These are phyloP conservation scores for Ascochyta fabae DNA, from an alignment of 2,329 filamentous ascomycete species.

Conservation along the genomic window DNA sequence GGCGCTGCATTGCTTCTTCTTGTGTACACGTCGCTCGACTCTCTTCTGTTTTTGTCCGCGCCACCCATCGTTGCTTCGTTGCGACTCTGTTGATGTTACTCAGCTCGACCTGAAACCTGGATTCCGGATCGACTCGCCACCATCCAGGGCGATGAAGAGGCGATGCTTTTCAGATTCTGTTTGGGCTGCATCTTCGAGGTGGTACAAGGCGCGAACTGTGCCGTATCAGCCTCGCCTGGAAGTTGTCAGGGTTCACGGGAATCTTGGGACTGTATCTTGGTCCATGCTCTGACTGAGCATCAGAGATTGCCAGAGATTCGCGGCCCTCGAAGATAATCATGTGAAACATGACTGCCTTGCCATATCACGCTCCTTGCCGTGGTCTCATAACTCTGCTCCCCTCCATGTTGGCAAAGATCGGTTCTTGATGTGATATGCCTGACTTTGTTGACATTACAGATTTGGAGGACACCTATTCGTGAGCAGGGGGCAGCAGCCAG, in stretches of 20 bases:
- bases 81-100: conserved; percentile 35
- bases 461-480: not conserved
- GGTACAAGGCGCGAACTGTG: conserved; percentile 24
- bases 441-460: not conserved
- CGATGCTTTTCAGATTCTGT: conserved; percentile 15
- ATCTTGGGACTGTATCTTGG: conserved; percentile 3
- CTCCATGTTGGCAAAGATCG: not conserved
- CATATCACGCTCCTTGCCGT: not conserved
- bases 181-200: conserved; percentile 23
- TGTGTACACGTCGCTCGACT: conserved; percentile 17
- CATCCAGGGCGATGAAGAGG: conserved; percentile 20
- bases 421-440: not conserved
- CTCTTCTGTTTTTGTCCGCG: conserved; percentile 18
- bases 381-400: not conserved
- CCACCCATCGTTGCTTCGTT: conserved; percentile 22
- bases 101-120: conserved; percentile 42
- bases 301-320: not conserved
- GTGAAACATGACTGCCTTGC: not conserved
- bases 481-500: not conserved
- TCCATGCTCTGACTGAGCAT: conserved; percentile 2
- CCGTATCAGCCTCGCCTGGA: conserved; percentile 20
- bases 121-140: conserved; percentile 34
- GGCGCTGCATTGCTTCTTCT: conserved; percentile 24
- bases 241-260: conserved; percentile 7
- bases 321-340: not conserved